Evolutionary conservation across 2,329 filamentous ascomycete genomes (phyloP), one percentile per base, ranked within the genome.

Genomic region (Raffaelea albimanens): DNA sequence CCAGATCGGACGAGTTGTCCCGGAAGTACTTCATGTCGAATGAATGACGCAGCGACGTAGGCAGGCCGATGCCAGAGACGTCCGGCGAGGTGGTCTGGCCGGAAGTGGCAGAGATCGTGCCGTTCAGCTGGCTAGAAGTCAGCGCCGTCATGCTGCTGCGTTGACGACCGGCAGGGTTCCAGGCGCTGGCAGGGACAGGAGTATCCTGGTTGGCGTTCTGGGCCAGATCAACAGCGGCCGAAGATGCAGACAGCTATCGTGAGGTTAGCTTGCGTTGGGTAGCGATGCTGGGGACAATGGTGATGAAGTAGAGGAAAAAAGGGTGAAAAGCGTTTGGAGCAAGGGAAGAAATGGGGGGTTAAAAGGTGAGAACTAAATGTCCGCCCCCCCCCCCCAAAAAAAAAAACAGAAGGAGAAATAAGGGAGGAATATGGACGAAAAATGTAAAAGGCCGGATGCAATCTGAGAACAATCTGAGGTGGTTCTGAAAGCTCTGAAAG

Each of bases 191-290:
- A 43, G 63, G 57, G 36, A 62, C 52, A 43, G 34, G 34, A n/a
- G 62, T 59, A 53, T 87, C 81, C 50, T 80, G 75, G 53, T 76
- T 80, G 42, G 81, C 77, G 50, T 77, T 81, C 52, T 81, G 80
- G 49, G 87, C 85, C 62, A 94, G 75, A 66, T 95, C 87, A 59
- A 90, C 75, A 46, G 87, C 83, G 61, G 85, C 82, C 56, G 85
- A 87, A 52, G 87, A 89, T 47, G 86, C 80, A 62, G 87, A 89
- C 52, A 91, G 72, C 81, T 93, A 48, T 18, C 13, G 53, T 33
- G 23, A 19, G 22, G 47, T 45, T 29, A 45, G 34, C 50, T 49
- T 20, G 23, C 5, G n/a, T n/a, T n/a, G 14, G 19, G 23, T 29
- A 45, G 19, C n/a, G 25, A 43, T 25, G 20, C 2, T 21, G 21